phyloP scores from a whole-genome alignment of 2,329 filamentous ascomycete species.

The Penicillium sp. region DNA sequence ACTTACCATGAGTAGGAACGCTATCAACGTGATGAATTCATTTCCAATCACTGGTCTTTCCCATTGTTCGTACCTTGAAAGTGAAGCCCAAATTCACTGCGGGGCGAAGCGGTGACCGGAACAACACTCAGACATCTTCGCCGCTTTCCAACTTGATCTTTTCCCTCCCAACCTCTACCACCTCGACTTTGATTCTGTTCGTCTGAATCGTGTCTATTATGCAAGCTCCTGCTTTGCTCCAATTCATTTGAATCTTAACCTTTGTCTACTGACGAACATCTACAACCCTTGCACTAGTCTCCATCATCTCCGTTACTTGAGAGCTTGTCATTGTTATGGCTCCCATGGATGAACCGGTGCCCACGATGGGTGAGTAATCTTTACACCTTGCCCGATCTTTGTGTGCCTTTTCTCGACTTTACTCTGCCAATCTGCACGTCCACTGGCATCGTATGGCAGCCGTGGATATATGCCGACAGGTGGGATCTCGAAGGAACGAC shows the following conservation, averaged over 20 bases:
- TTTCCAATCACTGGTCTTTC: too few species aligned
- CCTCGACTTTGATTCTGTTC: conserved; percentile 6
- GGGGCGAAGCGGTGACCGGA: conserved; percentile 23
- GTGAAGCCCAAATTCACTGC: conserved; percentile 7
- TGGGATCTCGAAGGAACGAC: not conserved
- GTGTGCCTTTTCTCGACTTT: not conserved
- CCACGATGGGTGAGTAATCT: conserved; percentile 8
- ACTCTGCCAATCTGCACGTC: not conserved
- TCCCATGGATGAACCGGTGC: conserved; percentile 12
- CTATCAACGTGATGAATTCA: too few species aligned
- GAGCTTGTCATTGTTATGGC: conserved; percentile 13
- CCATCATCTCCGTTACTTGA: not conserved
- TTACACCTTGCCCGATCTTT: not conserved
- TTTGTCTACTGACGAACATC: conserved; percentile 2
- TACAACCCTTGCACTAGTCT: not conserved
- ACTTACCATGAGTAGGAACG: too few species aligned
- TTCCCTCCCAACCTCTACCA: not conserved
- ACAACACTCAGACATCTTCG: conserved; percentile 12
- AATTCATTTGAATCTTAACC: not conserved
- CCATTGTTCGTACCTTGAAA: not conserved
- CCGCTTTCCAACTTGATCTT: conserved; percentile 1
- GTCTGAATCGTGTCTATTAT: conserved; percentile 5
- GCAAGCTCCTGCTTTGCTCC: not conserved
- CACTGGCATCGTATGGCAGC: not conserved
- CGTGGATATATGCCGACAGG: not conserved